Conservation (phyloP, 177 flowering plant genomes). For the Telopea speciosissima region DNA sequence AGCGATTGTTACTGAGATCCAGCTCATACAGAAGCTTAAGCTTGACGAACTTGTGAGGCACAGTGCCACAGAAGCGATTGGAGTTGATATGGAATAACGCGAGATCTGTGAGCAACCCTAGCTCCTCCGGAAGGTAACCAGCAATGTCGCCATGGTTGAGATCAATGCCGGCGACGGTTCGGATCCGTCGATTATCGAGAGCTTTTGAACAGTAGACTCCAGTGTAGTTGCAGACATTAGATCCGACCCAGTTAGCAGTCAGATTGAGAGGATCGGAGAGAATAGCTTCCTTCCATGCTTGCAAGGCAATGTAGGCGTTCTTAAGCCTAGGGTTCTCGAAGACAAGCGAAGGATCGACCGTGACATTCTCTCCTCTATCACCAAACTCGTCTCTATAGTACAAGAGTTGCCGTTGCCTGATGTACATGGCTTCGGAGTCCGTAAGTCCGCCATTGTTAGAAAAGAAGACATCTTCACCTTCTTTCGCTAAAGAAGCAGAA, state of each 20-base stretch:
- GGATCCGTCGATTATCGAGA: conserved; percentile 15
- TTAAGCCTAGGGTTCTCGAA: conserved; percentile 54
- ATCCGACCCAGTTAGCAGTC: conserved; percentile 50
- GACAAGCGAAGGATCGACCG: conserved; percentile 52
- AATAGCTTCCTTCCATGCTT: conserved; percentile 54
- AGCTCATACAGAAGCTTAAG: conserved; percentile 59
- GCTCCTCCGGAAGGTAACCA: conserved; percentile 48
- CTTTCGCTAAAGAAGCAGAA: neutral
- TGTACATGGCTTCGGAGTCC: conserved; percentile 46
- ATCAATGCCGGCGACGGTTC: conserved; percentile 57
- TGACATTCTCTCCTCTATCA: conserved; percentile 50
- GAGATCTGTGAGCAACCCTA: conserved; percentile 43
- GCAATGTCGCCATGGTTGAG: conserved; percentile 61
- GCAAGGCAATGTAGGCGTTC: conserved; percentile 55
- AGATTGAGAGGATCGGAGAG: conserved; percentile 53
- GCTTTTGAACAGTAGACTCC: conserved; percentile 40
- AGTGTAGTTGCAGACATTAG: conserved; percentile 44
- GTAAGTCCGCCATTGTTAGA: conserved; percentile 38
- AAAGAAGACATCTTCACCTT: neutral
- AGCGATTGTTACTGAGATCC: conserved; percentile 84
- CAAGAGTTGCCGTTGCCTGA: conserved; percentile 58
- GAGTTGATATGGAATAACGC: conserved; percentile 53
- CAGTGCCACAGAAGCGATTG: conserved; percentile 54
- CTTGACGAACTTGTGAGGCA: conserved; percentile 33
- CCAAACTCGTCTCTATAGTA: conserved; percentile 61